These are phyloP conservation scores for Lophium mytilinum DNA, from an alignment of 495 filamentous ascomycete species.

Conservation along the genomic window DNA sequence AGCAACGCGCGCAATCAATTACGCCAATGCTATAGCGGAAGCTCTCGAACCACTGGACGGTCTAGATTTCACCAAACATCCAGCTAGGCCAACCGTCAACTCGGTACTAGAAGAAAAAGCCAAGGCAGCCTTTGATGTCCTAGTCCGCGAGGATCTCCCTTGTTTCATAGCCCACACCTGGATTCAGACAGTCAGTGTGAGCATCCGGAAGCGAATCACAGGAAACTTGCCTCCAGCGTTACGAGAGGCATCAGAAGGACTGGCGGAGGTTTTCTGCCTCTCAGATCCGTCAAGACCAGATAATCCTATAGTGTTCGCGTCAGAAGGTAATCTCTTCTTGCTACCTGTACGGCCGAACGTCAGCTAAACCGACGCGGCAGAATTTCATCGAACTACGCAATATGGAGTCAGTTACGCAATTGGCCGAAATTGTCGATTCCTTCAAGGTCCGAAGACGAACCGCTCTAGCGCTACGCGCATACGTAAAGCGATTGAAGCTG, in stretches of 20 bases:
- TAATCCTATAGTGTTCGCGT: conserved; percentile 73
- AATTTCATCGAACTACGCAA: conserved; percentile 53
- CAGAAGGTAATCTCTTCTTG: conserved; percentile 47
- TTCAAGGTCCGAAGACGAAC: conserved; percentile 52
- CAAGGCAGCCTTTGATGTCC: conserved; percentile 46
- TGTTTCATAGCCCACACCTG: conserved; percentile 60
- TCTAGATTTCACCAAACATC: conserved; percentile 39
- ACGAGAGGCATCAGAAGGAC: conserved; percentile 54
- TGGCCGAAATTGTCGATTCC: conserved; percentile 52
- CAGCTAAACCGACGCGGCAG: conserved; percentile 24
- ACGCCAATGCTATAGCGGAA: conserved; percentile 55
- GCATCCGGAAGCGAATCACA: conserved; percentile 49
- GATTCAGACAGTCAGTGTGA: conserved; percentile 48
- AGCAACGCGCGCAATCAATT: conserved; percentile 60
- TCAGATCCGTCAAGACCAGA: conserved; percentile 65
- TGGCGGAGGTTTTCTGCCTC: conserved; percentile 70
- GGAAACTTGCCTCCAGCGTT: conserved; percentile 47
- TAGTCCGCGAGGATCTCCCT: conserved; percentile 60
- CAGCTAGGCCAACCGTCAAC: conserved; percentile 43
- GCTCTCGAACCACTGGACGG: conserved; percentile 43
- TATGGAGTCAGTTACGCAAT: conserved; percentile 50
- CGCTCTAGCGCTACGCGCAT: conserved; percentile 45
- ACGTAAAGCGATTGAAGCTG: conserved; percentile 44
- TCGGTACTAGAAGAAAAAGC: conserved; percentile 51
- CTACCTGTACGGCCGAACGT: background rate